Base-by-base conservation (phyloP, 2,329 filamentous ascomycete genomes). In the Pseudogymnoascus sp. region DNA sequence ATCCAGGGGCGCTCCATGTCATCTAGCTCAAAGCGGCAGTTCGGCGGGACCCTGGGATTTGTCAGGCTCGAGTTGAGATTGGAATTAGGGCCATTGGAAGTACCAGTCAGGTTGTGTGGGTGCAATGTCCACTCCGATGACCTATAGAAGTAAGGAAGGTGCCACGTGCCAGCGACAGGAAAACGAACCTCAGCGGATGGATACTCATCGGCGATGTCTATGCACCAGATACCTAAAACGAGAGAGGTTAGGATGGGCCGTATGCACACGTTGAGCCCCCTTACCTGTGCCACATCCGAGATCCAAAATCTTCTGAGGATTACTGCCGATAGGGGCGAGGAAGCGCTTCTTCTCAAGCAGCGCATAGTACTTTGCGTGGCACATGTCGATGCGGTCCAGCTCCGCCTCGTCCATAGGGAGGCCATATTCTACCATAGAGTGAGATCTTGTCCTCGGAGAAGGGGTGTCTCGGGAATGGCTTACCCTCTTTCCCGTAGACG, bases 211-310 rank as follows among this genome's bases (percentile, higher is more conserved):
- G 62, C 62, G 15, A 53, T 29, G 17, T 62, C 15, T 35, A 63
- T 62, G 37, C 35, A 21, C 62, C 62, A 64, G 23, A 64, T 64
- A 50, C 62, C 62, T 63, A 17, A 7, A 60, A 13, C 5, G 29
- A 13, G 19, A 19, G 26, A 13, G 44, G 9, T 33, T 33, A 56
- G 46, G 9, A 13, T 1, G 29, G 2, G n/a, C 4, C 26, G 2
- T 33, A 13, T 17, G 23, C 46, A 33, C 23, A 13, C 9, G n/a
- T 7, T 19, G 26, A 56, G 21, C 4, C n/a, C n/a, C 26, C 26
- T 56, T 56, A 61, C 75, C 74, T 3, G 75, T 77, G 17, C 75
- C 75, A 1, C 76, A 77, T 1, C 76, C 75, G 35, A 77, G 66
- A 46, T 77, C 75, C 11, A 77, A 63, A 15, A 78, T 74, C 59